A percentile compares a stretch with the other conserved stretches of the same genome.
Evolutionary conservation across 1,284 basidiomycete species (phyloP).

Genomic region (Leccinum fallax): DNA sequence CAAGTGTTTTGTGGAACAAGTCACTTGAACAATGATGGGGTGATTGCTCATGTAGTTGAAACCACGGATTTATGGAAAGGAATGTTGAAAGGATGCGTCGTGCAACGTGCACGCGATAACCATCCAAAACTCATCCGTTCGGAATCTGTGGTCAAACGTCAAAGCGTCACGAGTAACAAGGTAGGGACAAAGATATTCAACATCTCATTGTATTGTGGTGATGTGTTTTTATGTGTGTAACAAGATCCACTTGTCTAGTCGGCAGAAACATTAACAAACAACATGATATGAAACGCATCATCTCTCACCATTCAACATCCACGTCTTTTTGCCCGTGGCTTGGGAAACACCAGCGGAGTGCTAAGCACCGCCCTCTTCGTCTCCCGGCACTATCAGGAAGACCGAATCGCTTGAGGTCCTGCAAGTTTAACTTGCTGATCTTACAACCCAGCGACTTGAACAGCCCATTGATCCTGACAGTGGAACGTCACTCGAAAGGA

Average conservation of each 20-base stretch:
- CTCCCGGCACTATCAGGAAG: constrained; percentile 59
- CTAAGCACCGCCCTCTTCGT: constrained; percentile 72
- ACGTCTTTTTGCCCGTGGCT: constrained; percentile 41
- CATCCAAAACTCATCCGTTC: neutral
- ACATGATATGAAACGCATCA: neutral
- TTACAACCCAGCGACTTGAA: constrained; percentile 71
- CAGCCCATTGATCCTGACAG: constrained; percentile 47
- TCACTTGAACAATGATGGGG: too few species aligned
- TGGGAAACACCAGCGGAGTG: constrained; percentile 80
- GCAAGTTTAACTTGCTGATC: constrained; percentile 56
- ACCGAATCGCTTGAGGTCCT: constrained; percentile 69
- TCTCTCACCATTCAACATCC: constrained; percentile 5
- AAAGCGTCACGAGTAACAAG: neutral
- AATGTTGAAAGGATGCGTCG: neutral
- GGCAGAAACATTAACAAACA: neutral
- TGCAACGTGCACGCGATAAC: neutral
- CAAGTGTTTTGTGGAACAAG: too few species aligned
- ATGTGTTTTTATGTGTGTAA: neutral
- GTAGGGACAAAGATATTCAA: neutral
- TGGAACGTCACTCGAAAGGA: neutral
- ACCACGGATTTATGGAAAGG: neutral
- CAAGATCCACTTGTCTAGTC: neutral
- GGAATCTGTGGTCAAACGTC: neutral
- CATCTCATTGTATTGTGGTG: neutral
- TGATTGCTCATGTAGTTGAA: neutral